A percentile compares a stretch with the other conserved stretches of the same genome.
phyloP scores from a whole-genome alignment of 1,139 yeast genomes.

The Magnusiomyces fungicola region DNA sequence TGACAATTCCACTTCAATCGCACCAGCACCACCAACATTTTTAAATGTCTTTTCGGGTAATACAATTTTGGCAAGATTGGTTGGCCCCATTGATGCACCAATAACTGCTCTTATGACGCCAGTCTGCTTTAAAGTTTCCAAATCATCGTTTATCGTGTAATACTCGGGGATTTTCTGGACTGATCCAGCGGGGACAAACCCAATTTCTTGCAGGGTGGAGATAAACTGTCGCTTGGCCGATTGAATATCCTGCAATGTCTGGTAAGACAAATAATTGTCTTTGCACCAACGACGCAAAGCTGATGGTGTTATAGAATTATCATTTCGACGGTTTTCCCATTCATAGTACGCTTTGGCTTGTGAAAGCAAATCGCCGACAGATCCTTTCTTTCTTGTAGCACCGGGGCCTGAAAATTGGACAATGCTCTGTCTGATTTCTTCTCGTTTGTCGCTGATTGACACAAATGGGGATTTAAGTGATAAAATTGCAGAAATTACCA shows the following conservation, averaged over 20 bases:
- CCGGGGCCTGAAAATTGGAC: conserved; percentile 32
- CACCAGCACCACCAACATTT: conserved; percentile 59
- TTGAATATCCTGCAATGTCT: conserved; percentile 61
- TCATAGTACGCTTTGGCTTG: conserved; percentile 48
- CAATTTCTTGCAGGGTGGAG: conserved; percentile 63
- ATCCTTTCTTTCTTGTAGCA: conserved; percentile 20
- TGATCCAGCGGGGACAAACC: conserved; percentile 49
- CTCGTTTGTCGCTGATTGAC: conserved; percentile 56
- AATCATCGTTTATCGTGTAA: conserved; percentile 2
- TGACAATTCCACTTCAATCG: conserved; percentile 69
- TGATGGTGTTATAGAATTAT: conserved; percentile 19
- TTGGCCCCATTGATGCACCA: conserved; percentile 75
- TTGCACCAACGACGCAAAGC: conserved; percentile 45
- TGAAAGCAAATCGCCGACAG: conserved; percentile 68
- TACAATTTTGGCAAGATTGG: conserved; percentile 66
- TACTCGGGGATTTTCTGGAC: conserved; percentile 8
- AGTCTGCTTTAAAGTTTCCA: conserved; percentile 5
- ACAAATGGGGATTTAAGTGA: conserved; percentile 71
- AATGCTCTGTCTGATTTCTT: conserved; percentile 48
- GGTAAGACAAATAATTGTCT: conserved; percentile 56
- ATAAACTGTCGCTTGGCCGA: conserved; percentile 64
- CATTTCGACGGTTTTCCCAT: conserved; percentile 33
- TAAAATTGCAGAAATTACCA: conserved; percentile 67
- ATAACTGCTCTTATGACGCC: conserved; percentile 55
- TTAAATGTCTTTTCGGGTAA: conserved; percentile 73